Conservation (phyloP, 306 rosid species). For the Ceratonia siliqua region DNA sequence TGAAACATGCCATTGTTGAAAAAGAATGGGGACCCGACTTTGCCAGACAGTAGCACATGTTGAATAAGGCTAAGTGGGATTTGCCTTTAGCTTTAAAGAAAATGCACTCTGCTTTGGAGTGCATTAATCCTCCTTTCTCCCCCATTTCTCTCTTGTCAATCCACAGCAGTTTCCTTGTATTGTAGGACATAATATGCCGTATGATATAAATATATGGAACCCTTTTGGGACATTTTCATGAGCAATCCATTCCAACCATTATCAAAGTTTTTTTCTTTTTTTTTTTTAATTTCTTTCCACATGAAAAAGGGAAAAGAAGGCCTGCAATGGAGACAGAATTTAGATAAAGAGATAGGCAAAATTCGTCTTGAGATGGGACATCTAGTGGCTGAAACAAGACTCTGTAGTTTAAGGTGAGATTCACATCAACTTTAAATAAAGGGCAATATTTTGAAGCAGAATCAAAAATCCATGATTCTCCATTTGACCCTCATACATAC, state of each 20-base stretch:
- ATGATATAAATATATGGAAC: not conserved
- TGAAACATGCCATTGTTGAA: not conserved
- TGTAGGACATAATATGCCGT: not conserved
- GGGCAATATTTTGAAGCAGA: constrained; percentile 13
- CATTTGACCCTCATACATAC: not conserved
- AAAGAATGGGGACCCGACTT: not conserved
- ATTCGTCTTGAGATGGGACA: constrained; percentile 33
- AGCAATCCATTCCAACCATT: not conserved
- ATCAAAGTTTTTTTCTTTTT: not conserved
- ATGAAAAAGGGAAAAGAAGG: not conserved
- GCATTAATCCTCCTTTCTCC: not conserved
- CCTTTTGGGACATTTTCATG: not conserved
- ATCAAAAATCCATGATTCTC: constrained; percentile 26
- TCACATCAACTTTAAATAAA: constrained; percentile 31
- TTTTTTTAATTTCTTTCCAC: not conserved
- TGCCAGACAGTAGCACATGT: constrained; percentile 30
- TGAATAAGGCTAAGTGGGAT: constrained; percentile 27
- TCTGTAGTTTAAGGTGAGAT: constrained; percentile 25
- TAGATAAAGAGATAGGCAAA: not conserved
- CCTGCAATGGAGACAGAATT: constrained; percentile 5
- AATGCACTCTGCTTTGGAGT: not conserved
- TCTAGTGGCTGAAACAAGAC: constrained; percentile 23
- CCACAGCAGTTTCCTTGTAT: not conserved
- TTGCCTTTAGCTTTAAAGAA: constrained; percentile 1
- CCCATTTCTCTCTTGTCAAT: not conserved